Percentiles rank a stretch among this genome's conserved stretches.
Evolutionary conservation across 345 rosid genomes (phyloP).

Genomic region (Eucalyptus erythrocorys): DNA sequence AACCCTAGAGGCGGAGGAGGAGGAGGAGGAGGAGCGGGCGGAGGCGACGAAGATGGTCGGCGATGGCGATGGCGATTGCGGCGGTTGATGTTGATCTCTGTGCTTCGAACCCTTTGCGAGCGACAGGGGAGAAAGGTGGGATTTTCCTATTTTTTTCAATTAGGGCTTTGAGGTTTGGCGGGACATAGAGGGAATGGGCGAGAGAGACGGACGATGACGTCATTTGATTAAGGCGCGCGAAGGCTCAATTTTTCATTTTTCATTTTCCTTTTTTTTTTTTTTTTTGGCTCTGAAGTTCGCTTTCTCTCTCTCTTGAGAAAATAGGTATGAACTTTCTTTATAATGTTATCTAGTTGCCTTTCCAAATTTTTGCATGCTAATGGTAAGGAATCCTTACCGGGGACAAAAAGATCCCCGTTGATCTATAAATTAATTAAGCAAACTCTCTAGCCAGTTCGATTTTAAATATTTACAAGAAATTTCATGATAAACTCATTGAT

Average conservation of each 20-base stretch:
- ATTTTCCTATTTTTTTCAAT: neutral
- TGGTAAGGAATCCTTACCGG: too few relatives aligned
- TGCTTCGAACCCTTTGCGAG: neutral
- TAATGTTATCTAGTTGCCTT: neutral
- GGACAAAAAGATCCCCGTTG: neutral
- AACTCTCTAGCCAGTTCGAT: rapidly evolving
- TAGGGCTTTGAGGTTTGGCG: neutral
- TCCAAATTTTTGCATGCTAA: neutral
- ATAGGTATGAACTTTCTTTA: neutral
- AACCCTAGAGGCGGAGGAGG: neutral
- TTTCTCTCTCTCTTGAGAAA: neutral
- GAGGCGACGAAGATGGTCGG: neutral
- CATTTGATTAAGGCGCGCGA: neutral
- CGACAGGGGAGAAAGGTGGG: neutral
- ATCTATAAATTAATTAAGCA: neutral
- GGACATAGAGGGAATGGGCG: neutral
- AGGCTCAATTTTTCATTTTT: neutral
- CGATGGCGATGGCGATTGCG: neutral
- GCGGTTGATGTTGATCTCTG: neutral
- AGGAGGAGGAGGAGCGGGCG: neutral
- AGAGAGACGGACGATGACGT: neutral
- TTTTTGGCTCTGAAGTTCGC: neutral
- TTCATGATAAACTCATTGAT: rapidly evolving
- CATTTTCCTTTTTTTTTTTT: neutral
- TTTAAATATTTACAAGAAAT: neutral